phyloP scores from a whole-genome alignment of 1,139 yeast species.

The Saccharomyces pastorianus region DNA sequence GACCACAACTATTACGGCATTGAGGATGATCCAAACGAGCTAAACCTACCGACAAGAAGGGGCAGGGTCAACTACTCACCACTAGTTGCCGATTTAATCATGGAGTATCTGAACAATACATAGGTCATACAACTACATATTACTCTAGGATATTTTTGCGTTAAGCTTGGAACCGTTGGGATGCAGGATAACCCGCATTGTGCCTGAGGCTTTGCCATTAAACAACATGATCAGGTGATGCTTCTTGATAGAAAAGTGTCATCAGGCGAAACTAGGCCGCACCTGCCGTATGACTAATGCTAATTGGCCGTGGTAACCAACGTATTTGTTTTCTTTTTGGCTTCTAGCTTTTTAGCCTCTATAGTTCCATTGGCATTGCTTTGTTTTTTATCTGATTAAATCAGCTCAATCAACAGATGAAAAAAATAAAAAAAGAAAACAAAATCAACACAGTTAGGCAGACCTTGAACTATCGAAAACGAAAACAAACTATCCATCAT shows the following conservation, averaged over 20 bases:
- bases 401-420: background rate
- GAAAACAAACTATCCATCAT: background rate
- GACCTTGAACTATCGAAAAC: background rate
- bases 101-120: background rate
- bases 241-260: too few species aligned
- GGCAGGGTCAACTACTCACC: conserved; percentile 51
- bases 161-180: background rate
- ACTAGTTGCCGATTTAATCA: conserved; percentile 35
- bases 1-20: conserved; percentile 74
- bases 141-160: background rate
- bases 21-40: conserved; percentile 33
- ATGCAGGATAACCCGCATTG: background rate
- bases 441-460: background rate
- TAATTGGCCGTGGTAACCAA: background rate
- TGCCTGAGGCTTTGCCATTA: background rate
- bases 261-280: too few species aligned
- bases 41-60: conserved; percentile 39
- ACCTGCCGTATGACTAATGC: background rate
- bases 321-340: background rate
- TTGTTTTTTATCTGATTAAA: background rate
- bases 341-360: background rate
- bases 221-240: too few species aligned
- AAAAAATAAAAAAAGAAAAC: background rate
- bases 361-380: background rate
- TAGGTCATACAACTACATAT: background rate